Percentiles rank a stretch among this genome's conserved stretches.
phyloP scores from a whole-genome alignment of 2,329 filamentous ascomycete species.

The Fusarium graminum region DNA sequence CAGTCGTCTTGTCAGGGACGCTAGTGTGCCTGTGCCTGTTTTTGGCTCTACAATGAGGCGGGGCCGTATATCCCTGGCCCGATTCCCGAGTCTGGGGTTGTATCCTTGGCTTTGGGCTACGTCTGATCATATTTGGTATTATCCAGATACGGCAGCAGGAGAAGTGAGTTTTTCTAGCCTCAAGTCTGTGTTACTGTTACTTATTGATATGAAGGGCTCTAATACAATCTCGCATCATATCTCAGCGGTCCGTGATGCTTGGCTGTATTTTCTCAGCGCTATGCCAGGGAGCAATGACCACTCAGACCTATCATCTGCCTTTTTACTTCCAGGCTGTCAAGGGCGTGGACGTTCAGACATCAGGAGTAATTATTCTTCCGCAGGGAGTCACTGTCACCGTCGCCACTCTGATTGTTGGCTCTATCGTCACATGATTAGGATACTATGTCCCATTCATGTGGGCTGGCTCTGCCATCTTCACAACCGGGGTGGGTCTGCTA shows the following conservation, averaged over 20 bases:
- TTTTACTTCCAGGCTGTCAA: conserved; percentile 48
- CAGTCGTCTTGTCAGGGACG: conserved; percentile 20
- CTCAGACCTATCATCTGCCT: conserved; percentile 37
- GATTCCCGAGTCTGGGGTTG: conserved; percentile 44
- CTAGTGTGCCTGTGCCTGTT: conserved; percentile 36
- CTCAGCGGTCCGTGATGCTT: conserved; percentile 30
- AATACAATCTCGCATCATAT: conserved; percentile 35
- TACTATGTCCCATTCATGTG: conserved; percentile 45
- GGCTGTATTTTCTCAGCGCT: conserved; percentile 39
- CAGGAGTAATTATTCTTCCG: conserved; percentile 38
- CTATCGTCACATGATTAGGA: conserved; percentile 27
- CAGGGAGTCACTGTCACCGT: conserved; percentile 36
- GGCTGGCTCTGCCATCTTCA: conserved; percentile 34
- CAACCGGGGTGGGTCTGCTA: conserved; percentile 30
- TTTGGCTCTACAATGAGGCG: conserved; percentile 47
- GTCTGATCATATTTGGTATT: conserved; percentile 27
- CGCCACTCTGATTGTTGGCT: conserved; percentile 29
- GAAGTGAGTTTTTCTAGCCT: background rate
- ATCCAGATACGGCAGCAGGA: conserved; percentile 36
- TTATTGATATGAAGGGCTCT: conserved; percentile 10
- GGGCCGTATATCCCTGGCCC: conserved; percentile 40
- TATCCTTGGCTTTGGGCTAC: conserved; percentile 35
- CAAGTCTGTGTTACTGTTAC: background rate
- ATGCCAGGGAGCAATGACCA: conserved; percentile 41
- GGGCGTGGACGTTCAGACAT: conserved; percentile 24